Base-by-base conservation (phyloP, 1,284 basidiomycete genomes). In the Cutaneotrichosporon sp. region DNA sequence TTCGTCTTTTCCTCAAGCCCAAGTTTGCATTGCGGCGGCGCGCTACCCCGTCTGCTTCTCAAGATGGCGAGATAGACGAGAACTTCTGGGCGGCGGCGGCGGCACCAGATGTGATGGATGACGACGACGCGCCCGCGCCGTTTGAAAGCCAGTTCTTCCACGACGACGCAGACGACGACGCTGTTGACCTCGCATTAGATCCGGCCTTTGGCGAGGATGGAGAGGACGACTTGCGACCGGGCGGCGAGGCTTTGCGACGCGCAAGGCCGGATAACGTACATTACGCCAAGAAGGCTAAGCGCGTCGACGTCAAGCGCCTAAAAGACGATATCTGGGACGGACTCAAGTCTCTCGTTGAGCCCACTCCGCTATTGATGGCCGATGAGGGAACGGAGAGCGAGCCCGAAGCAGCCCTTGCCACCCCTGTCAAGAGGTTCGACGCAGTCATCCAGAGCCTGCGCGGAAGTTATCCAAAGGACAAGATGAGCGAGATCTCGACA, bases 261-360 rank as follows among this genome's bases (percentile, higher is more conserved):
- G 87, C 92, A 49, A 85, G 88, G 65, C 94, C 94, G 2, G 91
- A 97, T 76, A 87, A 88, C 67, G 92, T 99, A 72, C 93, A 95
- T 71, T 98, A 97, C 74, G 90, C 95, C 5, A 97, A 96, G 81
- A 88, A 91, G 62, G 96, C 97, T 2, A 99, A 98, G 83, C 85
- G 95, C 51, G 95, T 99, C 32, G 97, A 99, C 76, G 94, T 99
- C 56, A 88, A 94, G 75, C 92, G 90, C 80, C 84, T 99, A 72
- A 99, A 99, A 82, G 97, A 99, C 68, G 97, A 94, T 73, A 98
- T 99, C 63, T 99, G 96, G 96, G 90, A 86, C 74, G 90, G 91
- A 7, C 81, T 98, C 46, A 89, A 90, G 71, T 90, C 91, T 11
- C 59, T 60, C 22, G 59, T 60, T 22, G 58, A 52, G 26, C 13